Evolutionary conservation across 2,329 filamentous ascomycete genomes (phyloP), one percentile per base, ranked within the genome.

Genomic region (Phialophora chinensis): DNA sequence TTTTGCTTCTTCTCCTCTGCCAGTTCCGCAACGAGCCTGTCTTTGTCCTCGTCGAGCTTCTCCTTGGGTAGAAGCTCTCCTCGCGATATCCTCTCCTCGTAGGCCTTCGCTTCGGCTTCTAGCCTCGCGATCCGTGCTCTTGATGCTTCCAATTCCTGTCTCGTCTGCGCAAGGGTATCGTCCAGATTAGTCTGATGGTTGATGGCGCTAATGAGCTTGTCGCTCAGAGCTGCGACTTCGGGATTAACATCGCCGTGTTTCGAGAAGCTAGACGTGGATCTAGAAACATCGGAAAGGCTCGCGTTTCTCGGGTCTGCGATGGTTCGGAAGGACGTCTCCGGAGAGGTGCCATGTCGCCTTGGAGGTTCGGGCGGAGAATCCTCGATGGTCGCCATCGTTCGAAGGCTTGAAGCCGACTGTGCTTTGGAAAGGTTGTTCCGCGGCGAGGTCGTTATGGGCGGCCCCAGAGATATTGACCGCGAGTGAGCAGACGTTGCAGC

Each of bases 151-250:
- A 98, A 82, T 75, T 98, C 93, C 76, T 93, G 90, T 44, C 93
- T 88, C 17, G 93, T 91, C 60, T 88, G 88, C 58, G 92, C 90
- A 20, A 99, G 83, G 11, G 88, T 91, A 78, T 99, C 95, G 78
- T 98, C 95, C 53, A 99, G 85, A 25, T 87, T 89, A 7, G 93
- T 97, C 79, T 97, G 93, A 78, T 96, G 91, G 77, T 99, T 99
- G 79, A 99, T 97, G 53, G 95, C 94, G 75, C 95, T 94, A 73
- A 99, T 94, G 69, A 99, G 88, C 79, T 99, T 99, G 57, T 93
- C 94, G 79, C 93, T 98, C 35, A 99, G 83, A 6, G 91, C 88
- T 7, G 94, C 91, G 31, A 99, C 92, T 79, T 98, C 95, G 71
- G 84, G 84, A 75, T 85, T 89, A 52, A 90, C 75, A 72, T 90